Evolutionary conservation across 202 grass and related monocot species (phyloP), one percentile per base, ranked within the genome.

Genomic region (Bolboschoenoplectus hybrid): DNA sequence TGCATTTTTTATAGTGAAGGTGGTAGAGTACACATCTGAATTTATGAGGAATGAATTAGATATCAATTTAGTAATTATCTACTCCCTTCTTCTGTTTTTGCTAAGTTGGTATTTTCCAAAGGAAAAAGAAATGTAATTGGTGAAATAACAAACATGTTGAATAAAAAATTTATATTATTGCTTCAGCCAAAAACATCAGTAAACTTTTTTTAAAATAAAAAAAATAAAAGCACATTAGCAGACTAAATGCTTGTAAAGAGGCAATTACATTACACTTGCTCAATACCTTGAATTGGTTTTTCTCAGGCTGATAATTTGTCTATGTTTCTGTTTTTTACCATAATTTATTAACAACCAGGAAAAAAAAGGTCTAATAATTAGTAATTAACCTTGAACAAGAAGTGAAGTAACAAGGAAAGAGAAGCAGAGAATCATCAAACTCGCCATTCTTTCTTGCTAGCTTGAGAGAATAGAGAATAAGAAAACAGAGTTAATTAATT

Each of bases 1-100:
- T 56, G 66, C 70, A 68, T 89, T 89, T 56, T 82, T 67, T 20
- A 89, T 75, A 57, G 88, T 89, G 84, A 89, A 89, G 46, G 34
- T 74, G 7, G 85, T 47, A 16, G 76, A 81, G 20, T 74, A 41
- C 49, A 45, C 76, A 60, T 57, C 71, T 86, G 50, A 67, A 73
- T 49, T 67, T 67, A 40, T 6, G 12, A 39, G 12, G 36, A 67
- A 67, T 13, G 7, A 58, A 61, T 44, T 26, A 26, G 20, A 55
- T 13, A 46, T 20, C 7, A 52, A 50, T 64, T 44, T 64, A 41
- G 0, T n/a, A 39, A 61, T 14, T 36, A 68, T 14, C 9, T 40
- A 67, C 11, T 26, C 36, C 26, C 40, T 67, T 16, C 11, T 67
- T 67, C 4, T 67, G 11, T 41, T 67, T 67, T 40, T 39, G 63